Conservation (phyloP, 2,329 filamentous ascomycete genomes). For the Blumeriella jaapii region DNA sequence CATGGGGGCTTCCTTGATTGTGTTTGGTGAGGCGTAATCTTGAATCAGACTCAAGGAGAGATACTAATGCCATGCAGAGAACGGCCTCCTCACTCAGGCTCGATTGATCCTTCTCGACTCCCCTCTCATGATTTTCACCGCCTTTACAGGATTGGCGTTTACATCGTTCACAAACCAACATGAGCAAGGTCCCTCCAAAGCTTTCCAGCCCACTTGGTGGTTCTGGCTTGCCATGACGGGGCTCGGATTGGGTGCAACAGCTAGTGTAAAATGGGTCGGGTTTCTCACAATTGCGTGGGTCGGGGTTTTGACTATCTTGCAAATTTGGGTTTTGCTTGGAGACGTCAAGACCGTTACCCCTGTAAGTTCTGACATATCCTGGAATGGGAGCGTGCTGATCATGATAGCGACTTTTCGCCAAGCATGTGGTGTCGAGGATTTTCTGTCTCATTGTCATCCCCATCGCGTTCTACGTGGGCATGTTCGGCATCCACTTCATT, state of each 20-base stretch:
- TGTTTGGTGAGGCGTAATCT: slow-evolving; percentile 57
- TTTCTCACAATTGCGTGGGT: slow-evolving; percentile 99
- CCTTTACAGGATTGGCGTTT: slow-evolving; percentile 81
- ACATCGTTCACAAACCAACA: slow-evolving; percentile 94
- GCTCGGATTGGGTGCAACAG: slow-evolving; percentile 76
- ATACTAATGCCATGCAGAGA: slow-evolving; percentile 48
- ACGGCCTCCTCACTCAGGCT: slow-evolving; percentile 88
- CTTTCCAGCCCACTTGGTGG: slow-evolving; percentile 90
- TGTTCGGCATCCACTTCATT: slow-evolving; percentile 95
- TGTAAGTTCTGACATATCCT: slow-evolving; percentile 32
- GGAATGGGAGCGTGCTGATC: slow-evolving; percentile 18
- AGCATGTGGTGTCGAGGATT: slow-evolving; percentile 82
- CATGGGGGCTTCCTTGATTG: slow-evolving; percentile 74
- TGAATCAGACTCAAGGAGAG: slow-evolving; percentile 14
- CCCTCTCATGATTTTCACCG: slow-evolving; percentile 85
- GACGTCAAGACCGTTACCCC: slow-evolving; percentile 78
- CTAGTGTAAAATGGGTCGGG: slow-evolving; percentile 98
- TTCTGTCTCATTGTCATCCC: slow-evolving; percentile 92
- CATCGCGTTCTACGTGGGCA: slow-evolving; percentile 80
- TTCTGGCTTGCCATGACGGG: slow-evolving; percentile 90
- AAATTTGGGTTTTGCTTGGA: slow-evolving; percentile 90
- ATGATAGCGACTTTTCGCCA: slow-evolving; percentile 64
- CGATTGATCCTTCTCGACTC: slow-evolving; percentile 94
- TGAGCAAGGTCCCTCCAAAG: slow-evolving; percentile 78
- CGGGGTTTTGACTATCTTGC: slow-evolving; percentile 75